Percentiles rank a stretch among this genome's conserved stretches.
These are phyloP conservation scores for Hemerocallis citrina DNA, from an alignment of 106 monocot genomes.

Conservation along the genomic window DNA sequence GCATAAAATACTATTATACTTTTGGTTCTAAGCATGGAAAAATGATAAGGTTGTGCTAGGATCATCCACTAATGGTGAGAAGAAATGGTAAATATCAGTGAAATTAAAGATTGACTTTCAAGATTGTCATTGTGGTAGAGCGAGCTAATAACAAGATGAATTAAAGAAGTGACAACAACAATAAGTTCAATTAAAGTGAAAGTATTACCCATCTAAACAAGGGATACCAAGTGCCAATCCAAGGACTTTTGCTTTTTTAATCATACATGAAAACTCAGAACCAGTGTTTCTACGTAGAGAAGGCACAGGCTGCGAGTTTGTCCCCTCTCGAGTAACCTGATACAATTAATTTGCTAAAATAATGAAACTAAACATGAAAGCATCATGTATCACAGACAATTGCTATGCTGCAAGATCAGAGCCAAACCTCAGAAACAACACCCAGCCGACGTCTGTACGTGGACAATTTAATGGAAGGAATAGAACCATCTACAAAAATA, in stretches of 20 bases:
- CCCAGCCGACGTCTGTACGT: constrained; percentile 72
- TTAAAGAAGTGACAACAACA: background rate
- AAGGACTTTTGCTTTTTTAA: constrained; percentile 83
- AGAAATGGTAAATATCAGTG: background rate
- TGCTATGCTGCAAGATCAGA: background rate
- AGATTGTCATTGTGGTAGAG: too few species aligned
- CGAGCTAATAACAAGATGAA: background rate
- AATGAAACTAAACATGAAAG: background rate
- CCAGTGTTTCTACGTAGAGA: constrained; percentile 76
- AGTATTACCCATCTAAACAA: constrained; percentile 81
- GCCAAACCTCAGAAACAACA: constrained; percentile 27
- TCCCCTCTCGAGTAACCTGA: constrained; percentile 36
- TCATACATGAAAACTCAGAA: constrained; percentile 87
- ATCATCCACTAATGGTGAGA: too few species aligned
- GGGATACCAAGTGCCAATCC: constrained; percentile 82
- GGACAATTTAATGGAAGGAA: constrained; percentile 76
- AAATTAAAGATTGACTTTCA: too few species aligned
- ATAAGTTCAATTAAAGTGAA: background rate
- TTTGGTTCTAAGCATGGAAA: background rate
- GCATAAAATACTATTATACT: too few species aligned
- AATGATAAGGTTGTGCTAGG: too few species aligned
- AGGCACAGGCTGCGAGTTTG: constrained; percentile 22
- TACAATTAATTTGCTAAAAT: background rate
- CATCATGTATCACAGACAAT: background rate
- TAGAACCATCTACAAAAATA: constrained; percentile 65